phyloP scores from a whole-genome alignment of 129 eudicot genomes.

The Chrysanthemum makinoi region DNA sequence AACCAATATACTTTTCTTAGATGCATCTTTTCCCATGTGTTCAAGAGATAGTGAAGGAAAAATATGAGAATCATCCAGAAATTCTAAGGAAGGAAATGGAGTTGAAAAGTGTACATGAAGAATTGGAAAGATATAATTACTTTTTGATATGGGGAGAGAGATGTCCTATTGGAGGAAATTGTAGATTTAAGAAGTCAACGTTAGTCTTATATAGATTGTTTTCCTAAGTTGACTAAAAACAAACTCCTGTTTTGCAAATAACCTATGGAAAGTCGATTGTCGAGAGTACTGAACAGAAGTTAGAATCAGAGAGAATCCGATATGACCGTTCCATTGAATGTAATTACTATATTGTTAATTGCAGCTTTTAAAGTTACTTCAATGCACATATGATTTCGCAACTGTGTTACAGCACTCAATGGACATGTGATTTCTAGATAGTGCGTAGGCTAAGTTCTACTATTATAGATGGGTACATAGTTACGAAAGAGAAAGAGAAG shows the following conservation, averaged over 20 bases:
- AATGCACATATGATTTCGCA: too few species aligned
- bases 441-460: too few species aligned
- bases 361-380: too few species aligned
- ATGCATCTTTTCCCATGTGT: slow-evolving; percentile 2
- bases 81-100: slow-evolving; percentile 61
- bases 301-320: slow-evolving; percentile 56
- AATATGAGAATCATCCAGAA: slow-evolving; percentile 94
- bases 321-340: too few species aligned
- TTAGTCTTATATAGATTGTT: slow-evolving; percentile 63
- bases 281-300: slow-evolving; percentile 55
- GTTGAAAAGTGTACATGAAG: slow-evolving; percentile 64
- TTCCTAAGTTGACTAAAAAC: slow-evolving; percentile 47
- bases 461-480: too few species aligned
- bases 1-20: slow-evolving; percentile 4
- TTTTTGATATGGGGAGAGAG: slow-evolving; percentile 95
- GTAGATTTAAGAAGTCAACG: slow-evolving; percentile 82
- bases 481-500: too few species aligned
- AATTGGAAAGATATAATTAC: slow-evolving; percentile 63
- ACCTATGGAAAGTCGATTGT: slow-evolving; percentile 52
- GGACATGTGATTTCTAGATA: too few species aligned
- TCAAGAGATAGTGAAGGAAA: slow-evolving; percentile 42
- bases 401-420: too few species aligned
- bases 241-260: slow-evolving; percentile 50
- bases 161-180: slow-evolving; percentile 81
- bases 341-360: too few species aligned